A percentile compares a stretch with the other conserved stretches of the same genome.
phyloP scores from a whole-genome alignment of 148 eudicot species.

The Spergularia marina region DNA sequence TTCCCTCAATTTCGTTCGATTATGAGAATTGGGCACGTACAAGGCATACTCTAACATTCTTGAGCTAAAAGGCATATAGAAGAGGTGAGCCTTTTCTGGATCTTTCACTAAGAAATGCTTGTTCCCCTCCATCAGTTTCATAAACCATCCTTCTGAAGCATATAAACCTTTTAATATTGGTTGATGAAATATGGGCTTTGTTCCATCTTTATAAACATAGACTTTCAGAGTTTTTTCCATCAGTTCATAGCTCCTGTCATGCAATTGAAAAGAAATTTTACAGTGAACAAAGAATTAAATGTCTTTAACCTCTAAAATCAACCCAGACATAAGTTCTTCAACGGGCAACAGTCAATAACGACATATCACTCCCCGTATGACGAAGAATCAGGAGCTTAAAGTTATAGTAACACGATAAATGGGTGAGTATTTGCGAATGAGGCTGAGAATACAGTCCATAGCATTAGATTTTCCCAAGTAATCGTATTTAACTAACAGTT shows the following conservation, averaged over 20 bases:
- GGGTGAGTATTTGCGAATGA: background rate
- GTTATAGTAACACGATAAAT: background rate
- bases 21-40: conserved; percentile 61
- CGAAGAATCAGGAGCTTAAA: background rate
- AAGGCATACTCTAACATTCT: conserved; percentile 56
- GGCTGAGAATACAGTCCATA: background rate
- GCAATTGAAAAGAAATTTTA: conserved; percentile 8
- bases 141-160: conserved; percentile 98
- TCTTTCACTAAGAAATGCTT: conserved; percentile 58
- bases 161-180: conserved; percentile 84
- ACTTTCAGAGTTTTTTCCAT: conserved; percentile 77
- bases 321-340: background rate
- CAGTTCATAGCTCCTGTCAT: conserved; percentile 85
- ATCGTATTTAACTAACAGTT: background rate
- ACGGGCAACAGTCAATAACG: background rate
- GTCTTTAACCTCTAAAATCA: background rate
- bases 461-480: background rate
- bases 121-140: conserved; percentile 87
- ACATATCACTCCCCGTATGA: background rate
- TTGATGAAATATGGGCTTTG: conserved; percentile 84
- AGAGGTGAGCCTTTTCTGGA: conserved; percentile 74
- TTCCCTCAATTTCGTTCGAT: conserved; percentile 51
- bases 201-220: conserved; percentile 77
- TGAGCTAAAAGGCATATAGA: conserved; percentile 89
- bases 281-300: background rate